Evolutionary conservation across 345 rosid species (phyloP).

Genomic region (Gossypium stocksii): DNA sequence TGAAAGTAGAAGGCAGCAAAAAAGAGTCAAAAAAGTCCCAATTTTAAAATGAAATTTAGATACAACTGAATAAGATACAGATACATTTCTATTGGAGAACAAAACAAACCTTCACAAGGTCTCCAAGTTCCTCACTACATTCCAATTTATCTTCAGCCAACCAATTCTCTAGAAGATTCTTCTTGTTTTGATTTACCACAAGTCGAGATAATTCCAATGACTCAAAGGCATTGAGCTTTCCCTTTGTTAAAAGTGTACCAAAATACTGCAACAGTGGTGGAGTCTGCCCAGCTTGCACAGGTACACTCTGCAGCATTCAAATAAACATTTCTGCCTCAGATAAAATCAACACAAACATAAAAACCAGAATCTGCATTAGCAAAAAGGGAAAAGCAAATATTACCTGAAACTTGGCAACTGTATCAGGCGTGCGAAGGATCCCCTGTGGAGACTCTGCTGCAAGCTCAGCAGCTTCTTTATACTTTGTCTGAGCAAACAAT

Average conservation of each 20-base stretch:
- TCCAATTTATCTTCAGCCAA: constrained; percentile 54
- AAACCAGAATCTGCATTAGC: too few relatives aligned
- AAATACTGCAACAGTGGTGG: constrained; percentile 96
- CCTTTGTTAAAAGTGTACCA: constrained; percentile 91
- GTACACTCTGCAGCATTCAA: constrained; percentile 74
- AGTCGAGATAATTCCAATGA: constrained; percentile 96
- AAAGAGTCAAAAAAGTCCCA: constrained; percentile 1
- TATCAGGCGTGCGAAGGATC: constrained; percentile 90
- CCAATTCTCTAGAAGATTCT: constrained; percentile 95
- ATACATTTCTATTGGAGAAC: not conserved
- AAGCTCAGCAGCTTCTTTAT: constrained; percentile 99
- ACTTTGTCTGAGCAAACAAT: constrained; percentile 91
- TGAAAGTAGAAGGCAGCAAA: constrained; percentile 13
- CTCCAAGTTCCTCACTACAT: not conserved
- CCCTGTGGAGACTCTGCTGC: constrained; percentile 99
- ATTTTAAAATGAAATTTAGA: constrained; percentile 2
- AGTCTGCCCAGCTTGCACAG: constrained; percentile 97
- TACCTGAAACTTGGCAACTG: constrained; percentile 90
- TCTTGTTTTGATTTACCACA: constrained; percentile 95
- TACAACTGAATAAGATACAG: not conserved
- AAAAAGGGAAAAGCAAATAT: constrained; percentile 12
- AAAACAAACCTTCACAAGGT: constrained; percentile 34
- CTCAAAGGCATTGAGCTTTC: constrained; percentile 96
- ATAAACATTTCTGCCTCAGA: not conserved
- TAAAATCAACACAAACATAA: constrained; percentile 11